Evolutionary conservation across 2,329 filamentous ascomycete species (phyloP).

Genomic region (Blastomyces percursus): DNA sequence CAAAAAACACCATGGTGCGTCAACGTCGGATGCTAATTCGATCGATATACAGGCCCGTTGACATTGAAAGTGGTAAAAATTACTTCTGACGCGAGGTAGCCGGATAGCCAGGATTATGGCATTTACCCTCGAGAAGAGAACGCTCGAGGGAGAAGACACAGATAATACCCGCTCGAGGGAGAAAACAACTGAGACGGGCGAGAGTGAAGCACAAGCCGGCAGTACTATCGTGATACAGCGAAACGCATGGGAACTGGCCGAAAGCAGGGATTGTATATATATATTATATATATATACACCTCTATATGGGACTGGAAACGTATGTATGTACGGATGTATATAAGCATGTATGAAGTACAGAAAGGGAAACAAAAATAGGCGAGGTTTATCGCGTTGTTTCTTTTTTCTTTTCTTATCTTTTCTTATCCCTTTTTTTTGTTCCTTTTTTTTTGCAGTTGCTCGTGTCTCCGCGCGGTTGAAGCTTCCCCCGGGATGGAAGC

Average conservation of each 20-base stretch:
- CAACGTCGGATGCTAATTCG: not conserved
- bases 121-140: not conserved
- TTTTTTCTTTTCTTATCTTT: not conserved
- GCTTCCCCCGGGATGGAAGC: not conserved
- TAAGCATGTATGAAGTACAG: not conserved
- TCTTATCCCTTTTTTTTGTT: not conserved
- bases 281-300: not conserved
- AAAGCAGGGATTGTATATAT: not conserved
- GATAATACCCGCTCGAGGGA: not conserved
- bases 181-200: no score
- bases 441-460: not conserved
- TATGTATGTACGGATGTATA: not conserved
- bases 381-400: not conserved
- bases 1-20: conserved; percentile 45
- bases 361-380: not conserved
- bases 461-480: not conserved
- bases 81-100: not conserved
- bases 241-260: not conserved
- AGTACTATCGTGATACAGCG: conserved; percentile 1
- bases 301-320: not conserved
- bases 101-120: not conserved
- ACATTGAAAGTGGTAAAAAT: not conserved
- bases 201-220: not conserved
- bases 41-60: not conserved
- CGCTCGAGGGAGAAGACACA: not conserved